Conservation (phyloP, 1,284 basidiomycete genomes). For the Kwoniella shivajii region DNA sequence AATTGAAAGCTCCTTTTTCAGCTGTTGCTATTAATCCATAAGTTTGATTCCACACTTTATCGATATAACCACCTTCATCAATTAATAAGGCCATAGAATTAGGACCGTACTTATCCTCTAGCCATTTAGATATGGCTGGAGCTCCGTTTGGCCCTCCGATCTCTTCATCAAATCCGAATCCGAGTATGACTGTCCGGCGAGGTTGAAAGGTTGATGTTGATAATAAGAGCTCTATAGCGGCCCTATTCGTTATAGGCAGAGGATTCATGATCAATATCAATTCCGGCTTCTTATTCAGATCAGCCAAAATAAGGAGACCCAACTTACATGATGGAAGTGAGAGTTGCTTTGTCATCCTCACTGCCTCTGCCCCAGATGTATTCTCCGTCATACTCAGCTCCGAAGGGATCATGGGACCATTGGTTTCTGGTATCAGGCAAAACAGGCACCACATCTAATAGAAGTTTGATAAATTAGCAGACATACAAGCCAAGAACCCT, state of each 20-base stretch:
- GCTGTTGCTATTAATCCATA: constrained; percentile 56
- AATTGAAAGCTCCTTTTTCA: constrained; percentile 27
- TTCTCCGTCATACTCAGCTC: constrained; percentile 65
- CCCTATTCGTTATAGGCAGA: no score
- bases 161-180: constrained; percentile 32
- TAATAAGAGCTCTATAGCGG: constrained; percentile 61
- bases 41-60: constrained; percentile 11
- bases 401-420: constrained; percentile 67
- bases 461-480: constrained; percentile 14
- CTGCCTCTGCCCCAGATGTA: constrained; percentile 65
- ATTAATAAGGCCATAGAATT: constrained; percentile 24
- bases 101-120: constrained; percentile 20
- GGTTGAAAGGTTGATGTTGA: constrained; percentile 58
- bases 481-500: neutral
- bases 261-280: no score
- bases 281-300: no score
- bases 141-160: constrained; percentile 52
- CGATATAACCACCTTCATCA: constrained; percentile 29
- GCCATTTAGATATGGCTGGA: constrained; percentile 10
- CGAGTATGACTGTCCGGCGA: constrained; percentile 40
- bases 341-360: constrained; percentile 64
- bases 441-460: constrained; percentile 62
- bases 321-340: constrained; percentile 61
- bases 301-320: no score
- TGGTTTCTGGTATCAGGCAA: constrained; percentile 59